Evolutionary conservation across 2,329 filamentous ascomycete genomes (phyloP).

Genomic region (Trichoderma sp.): DNA sequence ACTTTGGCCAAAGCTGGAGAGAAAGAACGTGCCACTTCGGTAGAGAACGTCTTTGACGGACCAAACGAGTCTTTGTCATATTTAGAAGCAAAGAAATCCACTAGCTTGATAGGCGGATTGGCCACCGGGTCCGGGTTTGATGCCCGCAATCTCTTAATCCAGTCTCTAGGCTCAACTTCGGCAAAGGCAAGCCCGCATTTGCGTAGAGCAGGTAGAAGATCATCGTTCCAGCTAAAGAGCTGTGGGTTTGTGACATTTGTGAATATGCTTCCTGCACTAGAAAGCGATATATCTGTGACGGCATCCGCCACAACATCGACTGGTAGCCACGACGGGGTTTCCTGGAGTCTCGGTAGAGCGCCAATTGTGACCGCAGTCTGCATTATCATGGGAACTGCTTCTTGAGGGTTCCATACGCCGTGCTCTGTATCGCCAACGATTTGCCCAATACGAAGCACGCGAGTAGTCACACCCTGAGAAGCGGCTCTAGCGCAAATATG

Average conservation of each 20-base stretch:
- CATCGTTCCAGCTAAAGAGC: not conserved
- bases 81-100: constrained; percentile 11
- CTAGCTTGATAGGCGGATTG: constrained; percentile 1
- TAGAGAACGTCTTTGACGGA: not conserved
- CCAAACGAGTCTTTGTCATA: constrained; percentile 7
- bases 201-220: constrained; percentile 2
- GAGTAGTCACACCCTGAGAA: constrained; percentile 35
- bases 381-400: constrained; percentile 56
- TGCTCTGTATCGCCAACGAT: constrained; percentile 49
- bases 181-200: constrained; percentile 10
- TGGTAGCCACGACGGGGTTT: constrained; percentile 12
- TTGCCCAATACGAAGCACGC: constrained; percentile 51
- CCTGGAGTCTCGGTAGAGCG: constrained; percentile 42
- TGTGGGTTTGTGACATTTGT: constrained; percentile 1
- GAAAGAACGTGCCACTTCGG: not conserved
- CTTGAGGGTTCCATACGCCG: constrained; percentile 53
- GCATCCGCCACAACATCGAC: constrained; percentile 8
- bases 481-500: constrained; percentile 42
- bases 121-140: not conserved
- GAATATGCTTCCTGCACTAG: not conserved
- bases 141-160: constrained; percentile 5
- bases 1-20: constrained; percentile 5
- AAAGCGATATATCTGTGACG: constrained; percentile 8
- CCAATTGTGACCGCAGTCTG: constrained; percentile 47
- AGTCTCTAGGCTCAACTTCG: constrained; percentile 11